phyloP scores from a whole-genome alignment of 768 basidiomycete genomes.

The Candolleomyces aberdarensis region DNA sequence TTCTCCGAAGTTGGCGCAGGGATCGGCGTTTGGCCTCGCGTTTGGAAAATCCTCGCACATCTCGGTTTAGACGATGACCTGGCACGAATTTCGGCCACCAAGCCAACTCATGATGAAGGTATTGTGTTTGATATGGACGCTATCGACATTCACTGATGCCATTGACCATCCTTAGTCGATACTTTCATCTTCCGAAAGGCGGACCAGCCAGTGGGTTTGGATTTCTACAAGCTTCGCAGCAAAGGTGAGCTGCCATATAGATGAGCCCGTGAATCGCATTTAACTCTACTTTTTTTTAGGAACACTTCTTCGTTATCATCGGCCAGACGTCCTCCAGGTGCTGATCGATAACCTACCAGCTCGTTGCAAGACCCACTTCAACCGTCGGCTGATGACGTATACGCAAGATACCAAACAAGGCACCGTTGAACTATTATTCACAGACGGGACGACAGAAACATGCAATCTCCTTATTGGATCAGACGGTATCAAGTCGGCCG shows the following conservation, averaged over 20 bases:
- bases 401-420: slow-evolving; percentile 18
- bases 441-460: slow-evolving; percentile 40
- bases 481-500: slow-evolving; percentile 35
- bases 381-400: slow-evolving; percentile 43
- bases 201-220: slow-evolving; percentile 16
- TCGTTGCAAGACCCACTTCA: slow-evolving; percentile 31
- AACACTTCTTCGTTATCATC: slow-evolving; percentile 34
- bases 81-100: slow-evolving; percentile 16
- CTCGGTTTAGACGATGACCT: slow-evolving; percentile 38
- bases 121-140: not conserved
- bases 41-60: slow-evolving; percentile 36
- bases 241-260: slow-evolving; percentile 11
- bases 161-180: slow-evolving; percentile 9
- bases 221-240: slow-evolving; percentile 18
- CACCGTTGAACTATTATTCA: slow-evolving; percentile 34
- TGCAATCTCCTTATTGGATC: slow-evolving; percentile 50
- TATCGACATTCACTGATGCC: not conserved
- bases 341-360: slow-evolving; percentile 42
- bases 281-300: slow-evolving; percentile 12
- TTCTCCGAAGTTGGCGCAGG: slow-evolving; percentile 45
- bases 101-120: slow-evolving; percentile 24
- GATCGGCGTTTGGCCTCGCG: slow-evolving; percentile 38
- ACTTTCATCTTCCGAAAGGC: slow-evolving; percentile 24
- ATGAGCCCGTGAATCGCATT: not conserved
- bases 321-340: slow-evolving; percentile 48